Evolutionary conservation across 306 rosid species (phyloP).

Genomic region (Arachis stenosperma): DNA sequence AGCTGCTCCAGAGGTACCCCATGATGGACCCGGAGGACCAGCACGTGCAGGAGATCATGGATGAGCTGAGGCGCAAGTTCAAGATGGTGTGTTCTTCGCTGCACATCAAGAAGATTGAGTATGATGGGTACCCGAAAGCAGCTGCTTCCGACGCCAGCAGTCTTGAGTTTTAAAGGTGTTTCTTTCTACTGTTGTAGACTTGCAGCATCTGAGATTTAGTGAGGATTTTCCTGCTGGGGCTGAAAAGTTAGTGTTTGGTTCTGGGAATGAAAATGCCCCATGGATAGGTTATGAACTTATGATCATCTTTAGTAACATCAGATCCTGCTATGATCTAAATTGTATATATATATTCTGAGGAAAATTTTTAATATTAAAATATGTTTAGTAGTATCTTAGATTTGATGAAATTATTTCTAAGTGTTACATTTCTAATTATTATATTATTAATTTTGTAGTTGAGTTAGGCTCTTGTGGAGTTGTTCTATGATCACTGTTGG

Average conservation of each 20-base stretch:
- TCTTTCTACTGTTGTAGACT: not conserved
- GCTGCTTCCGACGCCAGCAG: constrained; percentile 45
- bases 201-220: not conserved
- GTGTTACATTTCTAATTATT: not conserved
- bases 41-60: constrained; percentile 68
- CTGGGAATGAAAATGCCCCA: not conserved
- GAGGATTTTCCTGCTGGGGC: not conserved
- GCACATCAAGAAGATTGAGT: constrained; percentile 72
- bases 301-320: not conserved
- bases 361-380: not conserved
- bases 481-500: not conserved
- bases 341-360: not conserved
- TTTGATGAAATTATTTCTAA: not conserved
- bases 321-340: too few species aligned
- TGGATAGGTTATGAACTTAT: not conserved
- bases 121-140: constrained; percentile 60
- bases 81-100: constrained; percentile 64
- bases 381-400: not conserved
- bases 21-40: constrained; percentile 70
- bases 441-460: too few species aligned
- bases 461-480: not conserved
- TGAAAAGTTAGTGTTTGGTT: not conserved
- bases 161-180: constrained; percentile 49
- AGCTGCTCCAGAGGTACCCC: constrained; percentile 62
- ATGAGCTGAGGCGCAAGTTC: constrained; percentile 71